phyloP scores from a whole-genome alignment of 176 grass and related monocot genomes.

The Ananas comosus region DNA sequence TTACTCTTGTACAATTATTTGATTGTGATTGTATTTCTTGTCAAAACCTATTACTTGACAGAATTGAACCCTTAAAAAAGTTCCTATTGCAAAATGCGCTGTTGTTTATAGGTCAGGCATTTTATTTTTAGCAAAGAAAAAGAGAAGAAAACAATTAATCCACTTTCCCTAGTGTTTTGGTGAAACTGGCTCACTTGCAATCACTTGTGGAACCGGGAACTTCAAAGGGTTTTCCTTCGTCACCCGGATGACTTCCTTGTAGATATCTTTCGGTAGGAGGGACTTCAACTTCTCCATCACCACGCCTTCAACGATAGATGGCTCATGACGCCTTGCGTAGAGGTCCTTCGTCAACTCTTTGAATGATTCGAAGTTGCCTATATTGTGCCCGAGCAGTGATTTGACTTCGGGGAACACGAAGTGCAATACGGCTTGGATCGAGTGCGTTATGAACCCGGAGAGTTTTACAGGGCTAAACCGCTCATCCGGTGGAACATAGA shows the following conservation, averaged over 20 bases:
- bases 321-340: conserved; percentile 25
- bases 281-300: conserved; percentile 61
- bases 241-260: conserved; percentile 41
- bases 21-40: too few relatives aligned
- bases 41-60: too few relatives aligned
- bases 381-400: conserved; percentile 37
- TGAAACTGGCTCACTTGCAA: conserved; percentile 36
- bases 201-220: conserved; percentile 75
- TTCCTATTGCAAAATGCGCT: too few relatives aligned
- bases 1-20: too few relatives aligned
- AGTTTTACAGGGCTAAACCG: conserved; percentile 77
- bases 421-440: conserved; percentile 65
- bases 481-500: conserved; percentile 86
- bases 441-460: conserved; percentile 46
- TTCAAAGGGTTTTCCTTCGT: conserved; percentile 52
- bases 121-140: not conserved
- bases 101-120: too few relatives aligned
- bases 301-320: conserved; percentile 12
- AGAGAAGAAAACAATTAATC: not conserved
- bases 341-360: conserved; percentile 57
- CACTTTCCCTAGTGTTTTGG: not conserved
- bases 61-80: too few relatives aligned
- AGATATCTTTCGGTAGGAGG: conserved; percentile 43
- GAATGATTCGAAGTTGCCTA: conserved; percentile 50
- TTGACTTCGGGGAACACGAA: conserved; percentile 61